Evolutionary conservation across 805 yeast species (phyloP).

Genomic region (Zygoascus flipseniorum): DNA sequence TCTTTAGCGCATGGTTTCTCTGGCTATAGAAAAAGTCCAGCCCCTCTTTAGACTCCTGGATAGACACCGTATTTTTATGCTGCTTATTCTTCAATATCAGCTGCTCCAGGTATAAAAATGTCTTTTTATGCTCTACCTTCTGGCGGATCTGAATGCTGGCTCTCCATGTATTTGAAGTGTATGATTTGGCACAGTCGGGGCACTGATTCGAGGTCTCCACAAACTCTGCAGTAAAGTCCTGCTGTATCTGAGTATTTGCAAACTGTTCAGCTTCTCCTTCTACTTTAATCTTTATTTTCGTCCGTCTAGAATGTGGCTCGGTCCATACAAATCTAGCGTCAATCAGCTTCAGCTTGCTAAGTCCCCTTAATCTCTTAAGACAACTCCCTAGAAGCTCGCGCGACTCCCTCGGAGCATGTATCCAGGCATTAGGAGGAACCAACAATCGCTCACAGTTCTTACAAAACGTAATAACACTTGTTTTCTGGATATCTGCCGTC

Average conservation of each 20-base stretch:
- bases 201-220: slow-evolving; percentile 94
- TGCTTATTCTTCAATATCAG: slow-evolving; percentile 87
- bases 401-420: slow-evolving; percentile 78
- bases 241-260: slow-evolving; percentile 85
- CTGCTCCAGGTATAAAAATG: slow-evolving; percentile 92
- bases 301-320: slow-evolving; percentile 96
- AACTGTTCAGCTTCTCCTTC: slow-evolving; percentile 83
- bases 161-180: slow-evolving; percentile 95
- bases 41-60: slow-evolving; percentile 89
- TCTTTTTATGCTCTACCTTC: slow-evolving; percentile 93
- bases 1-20: slow-evolving; percentile 84
- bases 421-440: slow-evolving; percentile 93
- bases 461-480: slow-evolving; percentile 77
- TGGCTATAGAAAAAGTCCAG: slow-evolving; percentile 86
- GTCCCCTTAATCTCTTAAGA: slow-evolving; percentile 75
- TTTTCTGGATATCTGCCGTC: slow-evolving; percentile 83
- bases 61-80: slow-evolving; percentile 87
- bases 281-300: slow-evolving; percentile 82
- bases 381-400: slow-evolving; percentile 83
- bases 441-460: slow-evolving; percentile 88
- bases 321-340: slow-evolving; percentile 98
- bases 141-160: slow-evolving; percentile 97
- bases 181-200: slow-evolving; percentile 96
- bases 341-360: slow-evolving; percentile 73
- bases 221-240: slow-evolving; percentile 88